Base-by-base conservation (phyloP, 148 eudicot genomes). In the Fagopyrum homotropicum region DNA sequence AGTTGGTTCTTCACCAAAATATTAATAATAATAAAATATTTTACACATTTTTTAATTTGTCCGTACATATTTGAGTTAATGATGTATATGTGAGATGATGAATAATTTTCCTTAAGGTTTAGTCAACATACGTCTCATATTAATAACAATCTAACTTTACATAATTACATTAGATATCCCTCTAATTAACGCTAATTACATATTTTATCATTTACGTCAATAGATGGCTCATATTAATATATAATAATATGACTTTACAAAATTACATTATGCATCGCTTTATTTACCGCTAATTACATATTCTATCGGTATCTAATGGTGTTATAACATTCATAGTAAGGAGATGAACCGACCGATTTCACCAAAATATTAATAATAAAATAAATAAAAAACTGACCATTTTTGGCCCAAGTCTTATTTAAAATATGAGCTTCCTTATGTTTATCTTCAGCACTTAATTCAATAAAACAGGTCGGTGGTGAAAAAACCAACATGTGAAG, bases 391-490 rank as follows among this genome's bases (percentile, higher is more conserved):
- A 29, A 29, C 60, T 55, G 60, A 55, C 60, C 26, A 55, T 15
- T 55, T 55, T 55, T 55, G 60, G 29, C 56, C 56, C n/a, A 52
- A 52, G 6, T 17, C 8, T 61, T 61, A 61, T 7, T 22, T 6
- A 9, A 30, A 26, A 26, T 60, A 22, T 22, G 68, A 12, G 11
- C 44, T 61, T 10, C 44, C 29, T 8, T 61, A 61, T 61, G n/a
- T 12, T 29, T 61, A 61, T 61, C 44, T 43, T 17, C 68, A 5
- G 30, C 64, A 22, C 68, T 61, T 61, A 29, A 61, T 61, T 61
- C 68, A 61, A 61, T 35, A 29, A 61, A 55, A 54, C 26, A 29
- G 43, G 68, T 8, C 44, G 68, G 68, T 61, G 68, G 68, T 29
- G 63, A 61, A 61, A 61, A 54, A 61, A 26, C 1, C 68, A 61